phyloP scores from a whole-genome alignment of 805 yeast genomes.

The Wickerhamiella vanderwaltii region DNA sequence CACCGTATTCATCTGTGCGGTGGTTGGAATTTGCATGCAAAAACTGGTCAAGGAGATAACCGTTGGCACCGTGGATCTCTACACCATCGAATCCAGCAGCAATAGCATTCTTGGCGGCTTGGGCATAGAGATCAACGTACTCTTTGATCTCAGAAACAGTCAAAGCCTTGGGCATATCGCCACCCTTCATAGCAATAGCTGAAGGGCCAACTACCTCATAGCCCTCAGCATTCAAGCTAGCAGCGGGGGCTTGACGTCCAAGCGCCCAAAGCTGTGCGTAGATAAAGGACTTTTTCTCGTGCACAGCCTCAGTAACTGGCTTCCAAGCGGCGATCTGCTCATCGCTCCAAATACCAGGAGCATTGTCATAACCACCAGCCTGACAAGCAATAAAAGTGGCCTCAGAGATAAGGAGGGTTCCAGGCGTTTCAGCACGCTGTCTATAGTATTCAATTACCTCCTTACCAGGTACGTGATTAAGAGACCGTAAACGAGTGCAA shows the following conservation, averaged over 20 bases:
- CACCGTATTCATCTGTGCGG: conserved; percentile 55
- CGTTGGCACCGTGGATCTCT: conserved; percentile 56
- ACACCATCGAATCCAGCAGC: conserved; percentile 50
- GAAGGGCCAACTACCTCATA: conserved; percentile 32
- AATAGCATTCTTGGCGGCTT: conserved; percentile 41
- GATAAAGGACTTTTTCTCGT: conserved; percentile 31
- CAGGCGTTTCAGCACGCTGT: conserved; percentile 42
- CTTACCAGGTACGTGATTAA: conserved; percentile 31
- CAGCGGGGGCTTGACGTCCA: conserved; percentile 37
- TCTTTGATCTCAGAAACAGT: conserved; percentile 33
- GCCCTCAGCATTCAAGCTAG: conserved; percentile 27
- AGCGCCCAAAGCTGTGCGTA: conserved; percentile 37
- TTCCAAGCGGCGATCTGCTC: conserved; percentile 29
- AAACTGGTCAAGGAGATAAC: conserved; percentile 42
- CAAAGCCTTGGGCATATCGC: conserved; percentile 24
- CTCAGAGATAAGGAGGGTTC: conserved; percentile 50
- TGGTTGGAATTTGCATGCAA: conserved; percentile 36
- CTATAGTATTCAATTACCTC: conserved; percentile 39
- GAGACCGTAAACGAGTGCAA: conserved; percentile 34
- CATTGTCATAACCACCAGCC: conserved; percentile 31
- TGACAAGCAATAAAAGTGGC: conserved; percentile 38
- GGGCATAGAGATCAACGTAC: conserved; percentile 32
- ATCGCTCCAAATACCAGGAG: conserved; percentile 25
- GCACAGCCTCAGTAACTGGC: conserved; percentile 35
- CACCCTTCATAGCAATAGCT: conserved; percentile 21